Base-by-base conservation (phyloP, 2,329 filamentous ascomycete genomes). In the Aspergillus jensenii region DNA sequence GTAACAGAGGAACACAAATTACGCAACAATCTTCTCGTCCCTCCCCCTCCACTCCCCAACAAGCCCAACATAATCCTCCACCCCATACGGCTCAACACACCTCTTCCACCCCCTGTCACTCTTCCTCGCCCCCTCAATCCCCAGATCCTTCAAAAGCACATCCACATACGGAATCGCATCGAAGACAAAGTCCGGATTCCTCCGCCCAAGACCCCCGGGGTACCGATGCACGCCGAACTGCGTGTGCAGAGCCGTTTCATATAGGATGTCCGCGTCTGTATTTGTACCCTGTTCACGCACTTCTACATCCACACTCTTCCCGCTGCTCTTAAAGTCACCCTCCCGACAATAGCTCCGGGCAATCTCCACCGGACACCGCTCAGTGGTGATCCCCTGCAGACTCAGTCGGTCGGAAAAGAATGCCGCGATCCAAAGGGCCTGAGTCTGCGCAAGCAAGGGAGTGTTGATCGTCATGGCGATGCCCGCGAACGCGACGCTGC, bases 101-200 rank as follows among this genome's bases (percentile, higher is more conserved):
- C 68, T 65, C n/a, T 73, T 54, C 5, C 61, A 49, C 5, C 72
- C 67, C 4, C 56, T 48, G 5, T 71, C 67, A 2, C 55, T 44
- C 60, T 78, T 80, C 23, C 77, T 65, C 60, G 62, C 64, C 1
- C 76, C 76, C 17, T 80, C 75, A 55, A 92, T 71, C 0, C 84
- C 88, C 56, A 93, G 66, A 70, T 93, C 90, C 4, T 76, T 74
- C 59, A 90, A 69, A 67, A 93, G 70, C 67, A 87, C 67, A 71
- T 93, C 90, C 17, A 91, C 70, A 67, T 91, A 95, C 4, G 89
- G 89, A 54, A 93, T 70, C 0, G 83, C 83, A 71, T 95, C 90
- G 67, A 93, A 93, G 17, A 90, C 86, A 62, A 92, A 87, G 69
- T 90, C 89, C 0, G 74, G 73, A 11, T 74, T 72, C 2, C 69